These are phyloP conservation scores for Harringtonia aguacate DNA, from an alignment of 2,329 filamentous ascomycete species.

Conservation along the genomic window DNA sequence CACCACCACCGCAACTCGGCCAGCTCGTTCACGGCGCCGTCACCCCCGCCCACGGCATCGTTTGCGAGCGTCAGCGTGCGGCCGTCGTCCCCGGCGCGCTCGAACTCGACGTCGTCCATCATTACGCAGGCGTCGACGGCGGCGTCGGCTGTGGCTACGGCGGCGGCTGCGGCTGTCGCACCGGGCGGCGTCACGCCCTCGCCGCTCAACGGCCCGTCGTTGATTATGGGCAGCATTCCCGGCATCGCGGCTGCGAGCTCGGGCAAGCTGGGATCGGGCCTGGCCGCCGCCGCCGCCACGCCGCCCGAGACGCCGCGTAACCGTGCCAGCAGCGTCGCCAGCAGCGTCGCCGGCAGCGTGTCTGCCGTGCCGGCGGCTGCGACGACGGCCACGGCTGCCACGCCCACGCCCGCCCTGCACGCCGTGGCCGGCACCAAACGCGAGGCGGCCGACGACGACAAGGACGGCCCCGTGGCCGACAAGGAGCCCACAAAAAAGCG, in stretches of 20 bases:
- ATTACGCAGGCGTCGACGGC: slow-evolving; percentile 49
- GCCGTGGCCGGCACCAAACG: slow-evolving; percentile 37
- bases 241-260: slow-evolving; percentile 59
- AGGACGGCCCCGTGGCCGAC: slow-evolving; percentile 26
- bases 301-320: slow-evolving; percentile 79
- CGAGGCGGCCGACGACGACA: slow-evolving; percentile 42
- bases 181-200: slow-evolving; percentile 9
- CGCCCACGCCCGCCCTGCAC: not conserved
- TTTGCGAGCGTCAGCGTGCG: slow-evolving; percentile 50
- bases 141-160: slow-evolving; percentile 15
- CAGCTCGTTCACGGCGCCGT: slow-evolving; percentile 47
- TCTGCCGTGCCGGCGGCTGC: slow-evolving; percentile 14
- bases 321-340: slow-evolving; percentile 41
- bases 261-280: slow-evolving; percentile 32
- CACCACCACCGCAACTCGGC: slow-evolving; percentile 48
- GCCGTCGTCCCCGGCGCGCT: slow-evolving; percentile 69
- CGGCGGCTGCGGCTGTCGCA: not conserved
- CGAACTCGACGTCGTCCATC: slow-evolving; percentile 76
- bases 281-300: slow-evolving; percentile 31
- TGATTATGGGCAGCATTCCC: slow-evolving; percentile 68
- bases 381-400: not conserved
- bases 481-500: slow-evolving; percentile 52
- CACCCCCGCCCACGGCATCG: slow-evolving; percentile 43
- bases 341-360: slow-evolving; percentile 32
- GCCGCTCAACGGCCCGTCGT: slow-evolving; percentile 65